phyloP scores from a whole-genome alignment of 768 basidiomycete genomes.

The Podaxis sp. region DNA sequence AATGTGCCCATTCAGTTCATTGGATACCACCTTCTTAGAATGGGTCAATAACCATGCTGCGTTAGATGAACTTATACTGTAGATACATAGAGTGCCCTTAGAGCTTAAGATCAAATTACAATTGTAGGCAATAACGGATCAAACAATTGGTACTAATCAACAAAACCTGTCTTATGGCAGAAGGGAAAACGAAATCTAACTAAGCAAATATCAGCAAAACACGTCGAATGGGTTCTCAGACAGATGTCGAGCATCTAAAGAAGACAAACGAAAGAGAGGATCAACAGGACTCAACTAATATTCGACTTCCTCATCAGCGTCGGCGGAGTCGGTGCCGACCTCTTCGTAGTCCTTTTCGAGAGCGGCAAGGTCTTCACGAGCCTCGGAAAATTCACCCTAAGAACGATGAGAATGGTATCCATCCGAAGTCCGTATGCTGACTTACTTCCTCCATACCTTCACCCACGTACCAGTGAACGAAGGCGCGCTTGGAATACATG shows the following conservation, averaged over 20 bases:
- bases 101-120: neutral
- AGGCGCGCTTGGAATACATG: constrained; percentile 94
- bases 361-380: constrained; percentile 99
- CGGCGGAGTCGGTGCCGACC: constrained; percentile 55
- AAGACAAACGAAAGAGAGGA: neutral
- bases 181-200: neutral
- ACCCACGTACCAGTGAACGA: constrained; percentile 94
- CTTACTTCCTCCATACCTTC: constrained; percentile 94
- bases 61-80: neutral
- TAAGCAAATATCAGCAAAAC: neutral
- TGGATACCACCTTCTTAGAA: neutral
- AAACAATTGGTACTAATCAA: neutral
- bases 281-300: constrained; percentile 34
- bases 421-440: neutral
- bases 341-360: constrained; percentile 97
- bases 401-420: neutral
- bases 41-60: neutral
- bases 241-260: neutral
- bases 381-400: constrained; percentile 96
- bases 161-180: neutral
- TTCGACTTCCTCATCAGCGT: constrained; percentile 51
- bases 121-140: neutral
- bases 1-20: neutral
- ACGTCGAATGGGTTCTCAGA: neutral
- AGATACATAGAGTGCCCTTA: neutral